Evolutionary conservation across 2,329 filamentous ascomycete species (phyloP).

Genomic region (Cyphellophora attinorum): DNA sequence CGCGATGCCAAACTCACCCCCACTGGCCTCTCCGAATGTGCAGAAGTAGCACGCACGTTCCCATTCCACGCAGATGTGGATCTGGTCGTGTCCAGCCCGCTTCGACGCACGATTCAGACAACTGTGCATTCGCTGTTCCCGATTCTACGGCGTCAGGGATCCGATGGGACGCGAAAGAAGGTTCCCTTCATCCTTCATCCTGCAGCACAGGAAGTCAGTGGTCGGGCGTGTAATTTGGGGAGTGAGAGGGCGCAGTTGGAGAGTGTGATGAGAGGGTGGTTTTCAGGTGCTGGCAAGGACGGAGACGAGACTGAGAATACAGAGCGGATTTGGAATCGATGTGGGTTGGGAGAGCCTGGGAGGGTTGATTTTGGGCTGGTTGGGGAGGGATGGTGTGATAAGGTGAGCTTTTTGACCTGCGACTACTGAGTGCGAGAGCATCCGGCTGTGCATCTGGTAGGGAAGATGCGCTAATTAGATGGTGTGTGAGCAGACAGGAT

Average conservation of each 20-base stretch:
- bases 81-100: slow-evolving; percentile 62
- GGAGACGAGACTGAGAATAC: too few relatives aligned
- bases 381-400: slow-evolving; percentile 61
- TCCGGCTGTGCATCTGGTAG: too few relatives aligned
- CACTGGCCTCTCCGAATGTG: slow-evolving; percentile 68
- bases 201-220: slow-evolving; percentile 19
- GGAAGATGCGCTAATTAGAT: too few relatives aligned
- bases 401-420: slow-evolving; percentile 33
- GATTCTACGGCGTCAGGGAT: too few relatives aligned
- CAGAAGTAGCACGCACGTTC: slow-evolving; percentile 39
- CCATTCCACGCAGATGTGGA: slow-evolving; percentile 54
- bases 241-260: slow-evolving; percentile 48
- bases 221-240: slow-evolving; percentile 44
- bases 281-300: too few relatives aligned
- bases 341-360: too few relatives aligned
- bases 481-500: too few relatives aligned
- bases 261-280: too few relatives aligned
- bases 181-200: neutral
- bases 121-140: slow-evolving; percentile 61
- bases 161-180: neutral
- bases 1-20: slow-evolving; percentile 67
- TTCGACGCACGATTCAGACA: slow-evolving; percentile 73
- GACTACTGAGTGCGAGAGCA: too few relatives aligned
- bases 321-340: too few relatives aligned
- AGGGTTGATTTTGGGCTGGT: too few relatives aligned